These are phyloP conservation scores for Globisporangium spinosum DNA, from an alignment of 352 stramenopile genomes.

Conservation along the genomic window DNA sequence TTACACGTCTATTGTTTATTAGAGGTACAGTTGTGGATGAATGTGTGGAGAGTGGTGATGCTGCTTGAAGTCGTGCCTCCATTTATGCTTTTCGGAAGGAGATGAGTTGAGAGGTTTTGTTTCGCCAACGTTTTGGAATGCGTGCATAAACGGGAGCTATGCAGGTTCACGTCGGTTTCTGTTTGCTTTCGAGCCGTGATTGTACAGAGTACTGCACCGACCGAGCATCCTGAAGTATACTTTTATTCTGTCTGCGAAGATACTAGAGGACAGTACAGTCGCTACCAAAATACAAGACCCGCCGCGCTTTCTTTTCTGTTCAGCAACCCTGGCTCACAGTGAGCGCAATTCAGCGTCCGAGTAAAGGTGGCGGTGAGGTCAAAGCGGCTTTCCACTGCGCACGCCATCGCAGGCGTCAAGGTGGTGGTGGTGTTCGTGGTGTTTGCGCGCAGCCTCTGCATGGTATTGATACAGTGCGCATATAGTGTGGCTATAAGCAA, in stretches of 20 bases:
- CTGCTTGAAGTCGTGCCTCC: not conserved
- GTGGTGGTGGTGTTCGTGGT: not conserved
- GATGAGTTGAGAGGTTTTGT: not conserved
- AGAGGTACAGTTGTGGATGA: not conserved
- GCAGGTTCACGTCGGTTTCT: slow-evolving; percentile 6
- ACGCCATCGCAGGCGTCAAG: not conserved
- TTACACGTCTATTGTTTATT: not conserved
- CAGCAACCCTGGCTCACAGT: not conserved
- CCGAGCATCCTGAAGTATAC: not conserved
- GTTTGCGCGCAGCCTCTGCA: not conserved
- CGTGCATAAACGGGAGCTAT: not conserved
- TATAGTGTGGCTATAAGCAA: not conserved
- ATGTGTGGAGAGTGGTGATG: not conserved
- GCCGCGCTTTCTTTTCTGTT: not conserved
- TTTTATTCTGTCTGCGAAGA: not conserved
- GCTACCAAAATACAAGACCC: not conserved
- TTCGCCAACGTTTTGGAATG: slow-evolving; percentile 1
- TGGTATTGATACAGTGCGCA: not conserved
- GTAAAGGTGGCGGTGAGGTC: not conserved
- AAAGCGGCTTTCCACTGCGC: not conserved
- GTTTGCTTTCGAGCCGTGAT: slow-evolving; percentile 5
- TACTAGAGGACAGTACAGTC: not conserved
- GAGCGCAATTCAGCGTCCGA: not conserved
- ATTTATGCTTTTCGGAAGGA: not conserved
- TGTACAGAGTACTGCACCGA: not conserved